These are phyloP conservation scores for Clonostachys rhizophaga DNA, from an alignment of 2,329 filamentous ascomycete genomes.

Conservation along the genomic window DNA sequence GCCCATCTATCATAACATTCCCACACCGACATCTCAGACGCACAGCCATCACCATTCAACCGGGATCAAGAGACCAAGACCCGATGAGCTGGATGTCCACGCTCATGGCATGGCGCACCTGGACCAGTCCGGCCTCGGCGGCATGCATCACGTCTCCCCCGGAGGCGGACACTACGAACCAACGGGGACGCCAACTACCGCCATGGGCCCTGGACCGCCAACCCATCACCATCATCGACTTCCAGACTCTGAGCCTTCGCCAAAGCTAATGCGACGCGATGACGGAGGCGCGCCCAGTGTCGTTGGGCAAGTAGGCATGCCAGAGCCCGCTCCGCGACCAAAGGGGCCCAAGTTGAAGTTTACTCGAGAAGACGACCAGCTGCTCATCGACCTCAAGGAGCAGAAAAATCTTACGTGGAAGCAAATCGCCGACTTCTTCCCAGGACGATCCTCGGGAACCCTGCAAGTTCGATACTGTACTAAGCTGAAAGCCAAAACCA, in stretches of 20 bases:
- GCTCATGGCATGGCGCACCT: slow-evolving; percentile 45
- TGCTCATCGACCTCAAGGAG: slow-evolving; percentile 87
- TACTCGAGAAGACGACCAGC: slow-evolving; percentile 83
- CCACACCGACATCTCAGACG: slow-evolving; percentile 27
- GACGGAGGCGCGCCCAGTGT: slow-evolving; percentile 71
- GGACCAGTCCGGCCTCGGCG: slow-evolving; percentile 49
- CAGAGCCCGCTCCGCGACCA: slow-evolving; percentile 72
- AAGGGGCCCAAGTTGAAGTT: slow-evolving; percentile 91
- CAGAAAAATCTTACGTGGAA: slow-evolving; percentile 96
- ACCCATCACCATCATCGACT: slow-evolving; percentile 80
- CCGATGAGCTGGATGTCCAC: slow-evolving; percentile 55
- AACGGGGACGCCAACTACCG: slow-evolving; percentile 19
- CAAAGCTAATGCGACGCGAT: slow-evolving; percentile 62
- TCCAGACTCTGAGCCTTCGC: slow-evolving; percentile 66
- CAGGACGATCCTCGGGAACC: slow-evolving; percentile 83
- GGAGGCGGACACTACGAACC: slow-evolving; percentile 45
- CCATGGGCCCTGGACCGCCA: slow-evolving; percentile 34
- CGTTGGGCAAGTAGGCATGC: slow-evolving; percentile 85
- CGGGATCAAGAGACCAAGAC: slow-evolving; percentile 47
- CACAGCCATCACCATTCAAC: slow-evolving; percentile 20
- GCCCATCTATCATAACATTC: slow-evolving; percentile 46
- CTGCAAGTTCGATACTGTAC: slow-evolving; percentile 93
- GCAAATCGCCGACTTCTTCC: slow-evolving; percentile 95
- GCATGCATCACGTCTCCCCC: slow-evolving; percentile 48
- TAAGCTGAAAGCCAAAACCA: slow-evolving; percentile 90